Conservation (phyloP, 108 stramenopile species). For the Aurantiochytrium sp. region DNA sequence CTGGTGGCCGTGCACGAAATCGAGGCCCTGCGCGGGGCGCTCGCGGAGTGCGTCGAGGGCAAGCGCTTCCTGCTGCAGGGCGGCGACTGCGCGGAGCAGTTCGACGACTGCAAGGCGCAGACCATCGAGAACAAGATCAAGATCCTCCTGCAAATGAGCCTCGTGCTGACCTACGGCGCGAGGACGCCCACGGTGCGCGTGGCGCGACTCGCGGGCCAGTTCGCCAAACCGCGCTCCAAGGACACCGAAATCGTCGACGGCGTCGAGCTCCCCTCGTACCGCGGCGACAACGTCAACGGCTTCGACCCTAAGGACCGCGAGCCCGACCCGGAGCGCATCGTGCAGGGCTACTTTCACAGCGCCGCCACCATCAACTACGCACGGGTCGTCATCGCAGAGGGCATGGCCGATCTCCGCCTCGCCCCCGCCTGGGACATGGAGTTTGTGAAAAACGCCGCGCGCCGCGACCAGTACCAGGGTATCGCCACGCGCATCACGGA, state of each 20-base stretch:
- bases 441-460: slow-evolving; percentile 87
- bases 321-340: slow-evolving; percentile 40
- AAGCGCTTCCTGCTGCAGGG: slow-evolving; percentile 97
- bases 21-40: slow-evolving; percentile 70
- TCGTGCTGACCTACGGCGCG: slow-evolving; percentile 89
- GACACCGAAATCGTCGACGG: slow-evolving; percentile 72
- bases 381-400: slow-evolving; percentile 87
- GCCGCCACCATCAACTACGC: slow-evolving; percentile 93
- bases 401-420: slow-evolving; percentile 87
- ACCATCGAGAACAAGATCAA: slow-evolving; percentile 41
- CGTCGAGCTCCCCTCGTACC: slow-evolving; percentile 80
- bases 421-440: slow-evolving; percentile 97
- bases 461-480: slow-evolving; percentile 80
- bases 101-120: slow-evolving; percentile 47
- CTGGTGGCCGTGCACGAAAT: slow-evolving; percentile 52
- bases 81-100: slow-evolving; percentile 95
- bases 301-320: slow-evolving; percentile 43
- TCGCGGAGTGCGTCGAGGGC: slow-evolving; percentile 83
- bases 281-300: slow-evolving; percentile 92
- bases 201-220: slow-evolving; percentile 94
- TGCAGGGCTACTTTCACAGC: slow-evolving; percentile 56
- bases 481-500: slow-evolving; percentile 82
- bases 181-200: slow-evolving; percentile 92
- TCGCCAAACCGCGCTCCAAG: slow-evolving; percentile 90
- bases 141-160: slow-evolving; percentile 67